phyloP scores from a whole-genome alignment of 176 grass and related monocot species.

The Coix lacrymajobi region DNA sequence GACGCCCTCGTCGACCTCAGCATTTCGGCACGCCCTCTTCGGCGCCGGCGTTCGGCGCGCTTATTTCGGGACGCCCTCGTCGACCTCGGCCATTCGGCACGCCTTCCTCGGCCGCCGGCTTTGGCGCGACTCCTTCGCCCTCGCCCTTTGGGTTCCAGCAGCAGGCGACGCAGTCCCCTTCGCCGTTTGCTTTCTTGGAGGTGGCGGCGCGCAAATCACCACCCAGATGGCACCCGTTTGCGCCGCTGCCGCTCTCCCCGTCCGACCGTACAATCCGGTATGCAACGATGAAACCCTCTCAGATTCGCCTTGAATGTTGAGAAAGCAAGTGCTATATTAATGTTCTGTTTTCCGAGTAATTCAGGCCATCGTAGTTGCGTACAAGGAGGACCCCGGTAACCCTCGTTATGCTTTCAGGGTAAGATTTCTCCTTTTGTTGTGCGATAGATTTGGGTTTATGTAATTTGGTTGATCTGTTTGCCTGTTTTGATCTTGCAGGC shows the following conservation, averaged over 20 bases:
- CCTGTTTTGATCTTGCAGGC: constrained; percentile 32
- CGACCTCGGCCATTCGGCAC: constrained; percentile 29
- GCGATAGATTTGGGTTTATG: neutral
- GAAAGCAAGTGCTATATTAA: neutral
- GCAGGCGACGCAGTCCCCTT: constrained; percentile 40
- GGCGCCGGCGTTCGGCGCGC: constrained; percentile 32
- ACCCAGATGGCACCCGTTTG: constrained; percentile 96
- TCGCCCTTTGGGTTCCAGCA: constrained; percentile 54
- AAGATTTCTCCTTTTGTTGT: constrained; percentile 27
- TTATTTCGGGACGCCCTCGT: constrained; percentile 29
- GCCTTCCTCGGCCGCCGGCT: constrained; percentile 35
- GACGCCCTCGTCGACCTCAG: constrained; percentile 5
- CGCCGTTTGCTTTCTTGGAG: constrained; percentile 39
- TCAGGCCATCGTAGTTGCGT: constrained; percentile 75
- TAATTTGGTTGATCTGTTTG: constrained; percentile 16
- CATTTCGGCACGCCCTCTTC: constrained; percentile 43
- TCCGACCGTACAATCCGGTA: constrained; percentile 94
- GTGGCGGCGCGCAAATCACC: constrained; percentile 58
- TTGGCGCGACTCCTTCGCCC: constrained; percentile 25
- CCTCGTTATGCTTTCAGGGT: constrained; percentile 84
- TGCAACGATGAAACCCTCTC: neutral
- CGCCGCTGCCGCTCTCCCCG: constrained; percentile 57
- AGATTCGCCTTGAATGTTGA: neutral
- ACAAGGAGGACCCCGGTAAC: constrained; percentile 83
- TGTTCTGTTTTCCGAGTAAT: constrained; percentile 23